Conservation (phyloP, 1,284 basidiomycete genomes). For the Naganishia cerealis region DNA sequence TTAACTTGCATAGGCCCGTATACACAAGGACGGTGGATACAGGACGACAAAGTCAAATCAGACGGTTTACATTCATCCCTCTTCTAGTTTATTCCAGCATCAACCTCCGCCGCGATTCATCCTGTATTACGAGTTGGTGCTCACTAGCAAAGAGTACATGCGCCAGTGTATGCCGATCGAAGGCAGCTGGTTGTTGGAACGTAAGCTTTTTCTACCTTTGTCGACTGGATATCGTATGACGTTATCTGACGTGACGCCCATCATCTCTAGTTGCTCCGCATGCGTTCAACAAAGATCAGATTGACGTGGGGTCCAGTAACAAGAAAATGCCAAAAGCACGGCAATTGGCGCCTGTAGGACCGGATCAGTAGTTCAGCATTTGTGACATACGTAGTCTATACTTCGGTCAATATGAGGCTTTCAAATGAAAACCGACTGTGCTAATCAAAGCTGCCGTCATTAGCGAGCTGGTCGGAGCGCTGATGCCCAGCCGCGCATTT, state of each 20-base stretch:
- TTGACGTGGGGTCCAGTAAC: conserved; percentile 69
- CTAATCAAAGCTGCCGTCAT: too few species aligned
- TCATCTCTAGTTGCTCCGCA: conserved; percentile 74
- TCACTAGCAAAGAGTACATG: conserved; percentile 61
- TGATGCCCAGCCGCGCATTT: too few species aligned
- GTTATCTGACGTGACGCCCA: conserved; percentile 12
- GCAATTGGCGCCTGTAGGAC: conserved; percentile 30
- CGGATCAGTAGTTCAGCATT: conserved; percentile 8
- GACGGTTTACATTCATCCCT: conserved; percentile 94
- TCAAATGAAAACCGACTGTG: neutral
- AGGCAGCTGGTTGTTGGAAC: conserved; percentile 87
- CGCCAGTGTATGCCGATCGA: conserved; percentile 98
- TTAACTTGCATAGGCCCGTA: conserved; percentile 62
- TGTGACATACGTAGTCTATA: neutral
- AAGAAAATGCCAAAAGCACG: conserved; percentile 81
- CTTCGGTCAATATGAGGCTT: neutral
- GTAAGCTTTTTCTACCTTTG: conserved; percentile 55
- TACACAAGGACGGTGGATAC: conserved; percentile 90
- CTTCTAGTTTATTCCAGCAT: conserved; percentile 88
- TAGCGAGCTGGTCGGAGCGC: too few species aligned
- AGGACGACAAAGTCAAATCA: conserved; percentile 91
- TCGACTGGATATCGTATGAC: conserved; percentile 2
- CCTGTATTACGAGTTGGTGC: conserved; percentile 81
- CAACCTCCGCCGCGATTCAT: conserved; percentile 89
- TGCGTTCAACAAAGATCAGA: conserved; percentile 84